Evolutionary conservation across 495 filamentous ascomycete genomes (phyloP).

Genomic region (Penicillium verhagenii): DNA sequence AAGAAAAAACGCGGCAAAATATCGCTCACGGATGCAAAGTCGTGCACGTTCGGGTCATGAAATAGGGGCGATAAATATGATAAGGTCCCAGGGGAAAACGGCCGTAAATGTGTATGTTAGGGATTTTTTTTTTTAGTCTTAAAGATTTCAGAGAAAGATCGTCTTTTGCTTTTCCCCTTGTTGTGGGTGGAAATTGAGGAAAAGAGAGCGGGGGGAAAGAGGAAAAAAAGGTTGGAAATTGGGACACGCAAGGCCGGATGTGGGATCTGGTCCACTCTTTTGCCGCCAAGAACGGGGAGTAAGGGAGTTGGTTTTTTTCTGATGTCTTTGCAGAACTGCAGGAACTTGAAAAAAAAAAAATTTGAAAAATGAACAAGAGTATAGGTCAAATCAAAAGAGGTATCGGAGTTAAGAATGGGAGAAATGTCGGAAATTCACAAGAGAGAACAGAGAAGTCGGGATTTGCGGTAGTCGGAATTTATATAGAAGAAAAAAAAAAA

Average conservation of each 20-base stretch:
- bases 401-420: neutral
- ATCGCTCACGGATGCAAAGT: conserved; percentile 28
- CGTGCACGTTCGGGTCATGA: conserved; percentile 21
- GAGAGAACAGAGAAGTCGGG: neutral
- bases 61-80: conserved; percentile 9
- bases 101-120: neutral
- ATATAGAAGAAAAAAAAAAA: neutral
- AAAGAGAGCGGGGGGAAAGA: conserved; percentile 13
- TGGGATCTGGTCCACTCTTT: conserved; percentile 14
- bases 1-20: conserved; percentile 15
- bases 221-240: conserved; percentile 13
- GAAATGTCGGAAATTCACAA: neutral
- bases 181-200: conserved; percentile 8
- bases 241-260: conserved; percentile 12
- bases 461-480: neutral
- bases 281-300: conserved; percentile 27
- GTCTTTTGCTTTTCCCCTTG: neutral
- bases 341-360: too few relatives aligned
- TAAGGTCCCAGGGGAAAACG: neutral
- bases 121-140: conserved; percentile 9
- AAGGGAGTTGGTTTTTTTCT: conserved; percentile 4
- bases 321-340: too few relatives aligned
- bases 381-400: neutral
- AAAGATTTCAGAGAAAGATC: neutral
- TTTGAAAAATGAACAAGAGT: too few relatives aligned